phyloP scores from a whole-genome alignment of 768 basidiomycete species.

The Melanogaster broomeanus region DNA sequence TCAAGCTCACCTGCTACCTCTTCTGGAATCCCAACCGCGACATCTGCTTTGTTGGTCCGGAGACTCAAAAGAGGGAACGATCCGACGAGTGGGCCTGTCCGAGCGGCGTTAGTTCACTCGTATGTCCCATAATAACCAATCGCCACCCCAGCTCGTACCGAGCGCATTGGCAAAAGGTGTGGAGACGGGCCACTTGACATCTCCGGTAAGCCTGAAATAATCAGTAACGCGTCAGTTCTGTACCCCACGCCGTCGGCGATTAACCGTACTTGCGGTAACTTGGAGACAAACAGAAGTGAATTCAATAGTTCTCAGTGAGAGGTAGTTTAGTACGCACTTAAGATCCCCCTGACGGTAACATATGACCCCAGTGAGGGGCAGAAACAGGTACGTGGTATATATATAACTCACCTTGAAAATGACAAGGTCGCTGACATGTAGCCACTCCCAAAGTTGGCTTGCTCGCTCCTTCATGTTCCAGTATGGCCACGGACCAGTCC shows the following conservation, averaged over 20 bases:
- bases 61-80: constrained; percentile 82
- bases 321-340: constrained; percentile 58
- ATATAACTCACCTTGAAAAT: constrained; percentile 95
- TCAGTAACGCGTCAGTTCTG: constrained; percentile 3
- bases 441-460: constrained; percentile 47
- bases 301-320: neutral
- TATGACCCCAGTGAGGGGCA: neutral
- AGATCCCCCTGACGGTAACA: constrained; percentile 70
- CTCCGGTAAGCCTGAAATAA: constrained; percentile 75
- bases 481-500: constrained; percentile 77
- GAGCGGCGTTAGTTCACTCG: neutral
- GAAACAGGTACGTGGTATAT: constrained; percentile 4
- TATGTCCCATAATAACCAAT: neutral
- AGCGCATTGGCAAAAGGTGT: constrained; percentile 75
- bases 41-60: constrained; percentile 95
- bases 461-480: constrained; percentile 68
- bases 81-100: constrained; percentile 71
- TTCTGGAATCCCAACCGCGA: constrained; percentile 75
- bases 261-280: constrained; percentile 81
- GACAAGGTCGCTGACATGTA: constrained; percentile 64
- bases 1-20: constrained; percentile 72
- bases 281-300: constrained; percentile 3
- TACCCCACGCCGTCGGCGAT: neutral
- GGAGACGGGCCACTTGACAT: constrained; percentile 83
- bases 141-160: constrained; percentile 43